Conservation (phyloP, 1,284 basidiomycete species). For the Leucoagaricus sp. region DNA sequence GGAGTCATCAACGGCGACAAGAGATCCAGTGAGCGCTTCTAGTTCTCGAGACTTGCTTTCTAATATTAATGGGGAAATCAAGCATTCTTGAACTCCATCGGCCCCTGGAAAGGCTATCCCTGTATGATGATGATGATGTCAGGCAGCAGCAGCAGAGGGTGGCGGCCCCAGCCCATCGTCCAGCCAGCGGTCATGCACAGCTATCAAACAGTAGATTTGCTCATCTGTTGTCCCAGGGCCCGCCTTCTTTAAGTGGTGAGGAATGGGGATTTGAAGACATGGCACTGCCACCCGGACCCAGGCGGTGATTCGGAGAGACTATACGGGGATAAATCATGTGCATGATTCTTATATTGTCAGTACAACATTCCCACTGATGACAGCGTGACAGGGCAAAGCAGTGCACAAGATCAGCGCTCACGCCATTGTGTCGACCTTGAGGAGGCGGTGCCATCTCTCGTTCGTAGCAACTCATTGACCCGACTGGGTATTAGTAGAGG, state of each 20-base stretch:
- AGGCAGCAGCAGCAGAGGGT: slow-evolving; percentile 17
- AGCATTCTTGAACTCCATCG: slow-evolving; percentile 1
- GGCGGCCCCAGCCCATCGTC: neutral
- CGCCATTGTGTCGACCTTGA: no score
- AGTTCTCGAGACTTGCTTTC: no score
- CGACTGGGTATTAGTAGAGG: no score
- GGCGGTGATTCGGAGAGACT: neutral
- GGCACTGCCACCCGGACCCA: slow-evolving; percentile 40
- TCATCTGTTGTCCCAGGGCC: slow-evolving; percentile 18
- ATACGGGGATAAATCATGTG: neutral
- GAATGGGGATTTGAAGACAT: slow-evolving; percentile 47
- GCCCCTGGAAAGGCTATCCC: slow-evolving; percentile 2
- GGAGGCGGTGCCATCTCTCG: neutral
- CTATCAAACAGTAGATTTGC: slow-evolving; percentile 10
- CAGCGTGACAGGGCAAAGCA: no score
- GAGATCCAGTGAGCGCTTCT: slow-evolving; percentile 51
- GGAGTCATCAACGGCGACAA: slow-evolving; percentile 69
- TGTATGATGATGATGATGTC: slow-evolving; percentile 6
- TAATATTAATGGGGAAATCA: neutral
- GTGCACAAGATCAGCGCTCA: no score
- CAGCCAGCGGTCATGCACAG: neutral
- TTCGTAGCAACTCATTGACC: neutral
- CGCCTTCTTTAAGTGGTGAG: slow-evolving; percentile 39
- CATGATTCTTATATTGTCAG: no score
- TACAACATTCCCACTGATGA: no score